Evolutionary conservation across 208 protist species (phyloP).

Genomic region (Trypanosoma lewisi): DNA sequence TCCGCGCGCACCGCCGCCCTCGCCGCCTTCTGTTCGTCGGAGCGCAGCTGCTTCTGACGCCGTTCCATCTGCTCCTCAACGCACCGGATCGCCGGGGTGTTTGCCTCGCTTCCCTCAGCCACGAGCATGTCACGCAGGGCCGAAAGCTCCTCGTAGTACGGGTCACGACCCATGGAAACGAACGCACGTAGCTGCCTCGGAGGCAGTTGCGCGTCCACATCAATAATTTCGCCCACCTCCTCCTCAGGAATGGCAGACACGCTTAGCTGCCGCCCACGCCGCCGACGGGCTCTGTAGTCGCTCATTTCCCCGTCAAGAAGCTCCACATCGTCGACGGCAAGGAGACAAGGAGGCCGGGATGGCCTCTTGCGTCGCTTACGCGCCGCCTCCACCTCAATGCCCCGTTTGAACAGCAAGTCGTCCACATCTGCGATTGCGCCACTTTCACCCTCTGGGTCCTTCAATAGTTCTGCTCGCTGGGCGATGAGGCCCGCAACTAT

Average conservation of each 20-base stretch:
- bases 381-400: neutral
- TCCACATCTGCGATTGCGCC: neutral
- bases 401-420: no score
- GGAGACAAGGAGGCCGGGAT: neutral
- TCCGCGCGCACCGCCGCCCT: constrained; percentile 24
- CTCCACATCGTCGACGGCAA: neutral
- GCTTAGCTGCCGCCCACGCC: neutral
- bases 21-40: constrained; percentile 18
- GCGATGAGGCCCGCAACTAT: neutral
- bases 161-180: neutral
- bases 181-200: neutral
- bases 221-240: neutral
- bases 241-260: neutral
- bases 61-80: constrained; percentile 46
- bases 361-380: neutral
- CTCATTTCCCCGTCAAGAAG: neutral
- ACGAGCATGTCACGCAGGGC: constrained; percentile 32
- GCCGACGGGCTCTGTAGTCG: neutral
- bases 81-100: constrained; percentile 36
- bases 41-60: constrained; percentile 37
- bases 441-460: neutral
- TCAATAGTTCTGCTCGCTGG: neutral
- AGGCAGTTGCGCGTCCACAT: neutral
- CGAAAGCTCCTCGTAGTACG: constrained; percentile 53
- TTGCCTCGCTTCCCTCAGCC: constrained; percentile 30